Conservation (phyloP, 2,329 filamentous ascomycete species). For the Alternaria angustiovoidea region DNA sequence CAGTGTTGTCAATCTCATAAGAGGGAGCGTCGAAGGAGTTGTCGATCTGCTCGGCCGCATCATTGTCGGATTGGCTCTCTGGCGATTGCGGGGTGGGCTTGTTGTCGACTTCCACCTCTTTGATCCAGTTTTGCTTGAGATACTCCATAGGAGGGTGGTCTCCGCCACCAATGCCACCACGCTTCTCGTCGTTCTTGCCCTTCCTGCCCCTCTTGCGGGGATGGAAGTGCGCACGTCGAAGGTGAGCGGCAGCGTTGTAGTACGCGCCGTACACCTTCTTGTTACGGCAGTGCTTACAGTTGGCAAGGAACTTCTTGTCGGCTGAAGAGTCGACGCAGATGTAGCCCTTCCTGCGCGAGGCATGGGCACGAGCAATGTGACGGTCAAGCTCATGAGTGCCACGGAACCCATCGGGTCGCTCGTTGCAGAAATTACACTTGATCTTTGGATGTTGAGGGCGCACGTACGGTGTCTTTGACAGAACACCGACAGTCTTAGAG, state of each 20-base stretch:
- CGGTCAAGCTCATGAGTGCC: conserved; percentile 77
- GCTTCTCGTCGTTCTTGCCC: conserved; percentile 66
- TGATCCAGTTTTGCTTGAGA: conserved; percentile 67
- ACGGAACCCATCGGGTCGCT: conserved; percentile 80
- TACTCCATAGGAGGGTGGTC: conserved; percentile 68
- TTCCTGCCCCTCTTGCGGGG: conserved; percentile 66
- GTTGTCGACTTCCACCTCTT: conserved; percentile 61
- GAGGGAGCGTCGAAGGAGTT: conserved; percentile 16
- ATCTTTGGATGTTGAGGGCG: conserved; percentile 77
- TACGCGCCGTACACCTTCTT: conserved; percentile 87
- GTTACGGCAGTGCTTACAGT: conserved; percentile 83
- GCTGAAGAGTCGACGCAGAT: conserved; percentile 68
- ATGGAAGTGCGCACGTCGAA: conserved; percentile 88
- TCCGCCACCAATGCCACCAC: conserved; percentile 69
- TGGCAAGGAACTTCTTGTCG: conserved; percentile 71
- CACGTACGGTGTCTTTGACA: conserved; percentile 63
- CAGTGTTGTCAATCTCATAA: conserved; percentile 17
- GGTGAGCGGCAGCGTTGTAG: conserved; percentile 93
- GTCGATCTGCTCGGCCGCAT: conserved; percentile 18
- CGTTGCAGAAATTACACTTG: conserved; percentile 73
- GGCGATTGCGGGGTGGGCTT: conserved; percentile 27
- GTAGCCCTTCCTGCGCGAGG: conserved; percentile 65
- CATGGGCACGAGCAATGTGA: conserved; percentile 71
- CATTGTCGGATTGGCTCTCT: conserved; percentile 35
- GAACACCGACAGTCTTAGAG: conserved; percentile 61